Percentiles rank a stretch among this genome's conserved stretches.
Evolutionary conservation across 1,284 basidiomycete genomes (phyloP).

Genomic region (Pseudozyma sp.): DNA sequence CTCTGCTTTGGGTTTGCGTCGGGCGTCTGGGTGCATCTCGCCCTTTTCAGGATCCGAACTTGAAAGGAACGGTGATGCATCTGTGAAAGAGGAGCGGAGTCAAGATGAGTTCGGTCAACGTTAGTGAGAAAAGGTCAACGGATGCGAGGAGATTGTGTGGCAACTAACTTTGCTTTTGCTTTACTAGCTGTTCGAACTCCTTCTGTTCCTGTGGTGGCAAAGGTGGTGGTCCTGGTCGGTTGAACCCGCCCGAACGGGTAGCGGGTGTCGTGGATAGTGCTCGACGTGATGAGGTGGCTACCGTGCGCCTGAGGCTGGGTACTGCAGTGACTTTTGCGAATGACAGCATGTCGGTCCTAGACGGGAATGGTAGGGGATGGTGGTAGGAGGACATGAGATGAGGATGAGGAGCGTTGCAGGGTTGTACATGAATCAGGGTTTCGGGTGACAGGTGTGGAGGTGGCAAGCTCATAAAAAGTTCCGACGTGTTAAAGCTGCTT

Average conservation of each 20-base stretch:
- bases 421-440: neutral
- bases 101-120: neutral
- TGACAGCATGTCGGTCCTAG: conserved; percentile 10
- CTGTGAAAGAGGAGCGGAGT: neutral
- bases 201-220: conserved; percentile 69
- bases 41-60: conserved; percentile 45
- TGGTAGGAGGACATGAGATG: neutral
- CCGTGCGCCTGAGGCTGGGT: neutral
- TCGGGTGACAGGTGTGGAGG: conserved; percentile 20
- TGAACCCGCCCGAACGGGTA: conserved; percentile 43
- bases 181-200: conserved; percentile 69
- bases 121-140: neutral
- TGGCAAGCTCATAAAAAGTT: conserved; percentile 4
- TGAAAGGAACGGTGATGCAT: conserved; percentile 42
- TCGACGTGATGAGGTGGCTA: conserved; percentile 14
- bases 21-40: conserved; percentile 69
- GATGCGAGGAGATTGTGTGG: neutral
- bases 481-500: conserved; percentile 22
- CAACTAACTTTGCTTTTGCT: conserved; percentile 64
- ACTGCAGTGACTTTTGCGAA: neutral
- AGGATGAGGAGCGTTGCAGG: neutral
- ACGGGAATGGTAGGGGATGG: too few relatives aligned
- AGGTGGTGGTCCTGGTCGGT: conserved; percentile 67
- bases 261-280: conserved; percentile 15
- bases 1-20: conserved; percentile 68